These are phyloP conservation scores for Mollisiaceae sp. DNA, from an alignment of 2,329 filamentous ascomycete species.

Conservation along the genomic window DNA sequence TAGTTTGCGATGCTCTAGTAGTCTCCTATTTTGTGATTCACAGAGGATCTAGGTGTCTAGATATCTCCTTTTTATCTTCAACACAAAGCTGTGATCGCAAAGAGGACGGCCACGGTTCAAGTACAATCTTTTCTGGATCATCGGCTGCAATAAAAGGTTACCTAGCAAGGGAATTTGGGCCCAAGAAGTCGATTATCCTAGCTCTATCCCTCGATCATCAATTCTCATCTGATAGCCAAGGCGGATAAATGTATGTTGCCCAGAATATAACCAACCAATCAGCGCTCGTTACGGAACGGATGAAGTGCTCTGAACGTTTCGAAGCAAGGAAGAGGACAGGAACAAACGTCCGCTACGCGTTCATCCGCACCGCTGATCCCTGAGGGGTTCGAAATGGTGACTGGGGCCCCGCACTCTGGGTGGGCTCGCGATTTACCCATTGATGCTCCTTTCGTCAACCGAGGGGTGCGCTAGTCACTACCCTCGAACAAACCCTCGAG, in stretches of 20 bases:
- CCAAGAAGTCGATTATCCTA: slow-evolving; percentile 1
- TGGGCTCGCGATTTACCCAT: slow-evolving; percentile 17
- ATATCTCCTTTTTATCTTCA: background rate
- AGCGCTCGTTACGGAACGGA: background rate
- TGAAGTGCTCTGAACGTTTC: background rate
- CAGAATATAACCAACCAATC: background rate
- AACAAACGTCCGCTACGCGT: slow-evolving; percentile 17
- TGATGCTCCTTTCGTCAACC: background rate
- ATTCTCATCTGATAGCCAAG: slow-evolving; percentile 13
- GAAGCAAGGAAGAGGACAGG: background rate
- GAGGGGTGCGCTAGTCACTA: slow-evolving; percentile 3
- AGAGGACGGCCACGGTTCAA: background rate
- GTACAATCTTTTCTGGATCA: slow-evolving; percentile 3
- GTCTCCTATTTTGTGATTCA: background rate
- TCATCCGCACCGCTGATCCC: slow-evolving; percentile 5
- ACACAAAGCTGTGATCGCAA: background rate
- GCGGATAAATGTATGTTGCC: slow-evolving; percentile 12
- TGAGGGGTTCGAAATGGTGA: background rate
- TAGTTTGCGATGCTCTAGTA: background rate
- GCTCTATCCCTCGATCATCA: background rate
- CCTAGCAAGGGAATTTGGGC: background rate
- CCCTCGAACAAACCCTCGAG: background rate
- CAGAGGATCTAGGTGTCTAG: background rate
- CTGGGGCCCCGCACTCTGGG: slow-evolving; percentile 14
- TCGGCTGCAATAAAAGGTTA: background rate